Base-by-base conservation (phyloP, 768 basidiomycete genomes). In the Lanmaoa rubissima region DNA sequence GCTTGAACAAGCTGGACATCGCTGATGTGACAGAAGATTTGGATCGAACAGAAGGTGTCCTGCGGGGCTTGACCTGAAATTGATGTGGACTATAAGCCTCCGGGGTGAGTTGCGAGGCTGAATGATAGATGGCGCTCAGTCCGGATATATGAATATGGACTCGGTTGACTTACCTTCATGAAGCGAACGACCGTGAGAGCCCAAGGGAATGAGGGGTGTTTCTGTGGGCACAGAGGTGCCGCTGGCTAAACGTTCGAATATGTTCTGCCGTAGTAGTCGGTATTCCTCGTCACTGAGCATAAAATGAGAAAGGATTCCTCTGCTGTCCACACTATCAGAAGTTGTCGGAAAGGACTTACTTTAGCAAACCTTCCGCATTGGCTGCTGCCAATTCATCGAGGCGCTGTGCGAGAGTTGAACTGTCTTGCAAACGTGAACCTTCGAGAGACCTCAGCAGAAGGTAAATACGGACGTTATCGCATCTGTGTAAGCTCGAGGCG, bases 311-410 rank as follows among this genome's bases (percentile, higher is more conserved):
- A 35, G 35, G 17, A 51, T 42, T 48, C 39, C 19, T 35, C 26
- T 35, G 40, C 34, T n/a, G 40, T 48, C 50, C 45, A 58, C 46
- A 38, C 28, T 35, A 4, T 39, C 16, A 14, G 34, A 14, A 8
- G 21, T 24, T 41, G 48, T 52, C 59, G 16, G 19, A 24, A 44
- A 60, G 35, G 36, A 73, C 84, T 65, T 68, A 89, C 90, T 83
- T 84, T 51, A 93, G 76, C 48, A 93, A 76, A 32, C 91, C 91
- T 65, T 93, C 85, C 7, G 86, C 80, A 69, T 93, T 91, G 35
- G 92, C 90, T 21, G 80, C 71, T 16, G 91, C 89, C 54, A 94
- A 75, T 69, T 93, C 92, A 58, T 90, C 84, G 60, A 94, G 79
- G 55, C 88, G 81, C 73, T 92, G 86, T 17, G 91, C 90, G 60